Base-by-base conservation (phyloP, 225 moss, liverwort and hornwort species). In the Ulota crispa region DNA sequence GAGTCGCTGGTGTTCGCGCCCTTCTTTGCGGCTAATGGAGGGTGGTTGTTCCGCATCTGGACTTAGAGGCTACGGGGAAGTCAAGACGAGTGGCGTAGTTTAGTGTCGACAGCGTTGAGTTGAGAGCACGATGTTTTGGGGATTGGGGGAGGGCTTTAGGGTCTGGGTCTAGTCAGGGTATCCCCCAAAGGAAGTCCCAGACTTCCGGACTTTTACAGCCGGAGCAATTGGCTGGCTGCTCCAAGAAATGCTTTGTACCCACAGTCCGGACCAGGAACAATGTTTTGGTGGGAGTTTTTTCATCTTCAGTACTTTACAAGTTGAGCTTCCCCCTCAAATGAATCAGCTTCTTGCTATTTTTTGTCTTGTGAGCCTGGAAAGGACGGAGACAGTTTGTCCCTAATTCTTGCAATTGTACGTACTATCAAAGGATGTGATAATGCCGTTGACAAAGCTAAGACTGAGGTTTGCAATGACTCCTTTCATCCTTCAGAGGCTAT, bases 401-500 rank as follows among this genome's bases (percentile, higher is more conserved):
- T 93, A n/a, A 91, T 96, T 77, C 80, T 96, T 32, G 96, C 96
- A 60, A 92, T 94, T 70, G 87, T 93, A n/a, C 93, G 94, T 10
- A 87, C 86, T 56, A 91, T 96, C 59, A 96, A 94, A 77, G 92
- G 81, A 72, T 90, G 93, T 66, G 91, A 92, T 78, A 93, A 96
- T 83, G 82, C 89, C 27, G 84, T 94, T 7, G 96, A 94, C 37
- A 89, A 91, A 67, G 82, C 85, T 9, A 93, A 92, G 79, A 89
- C 91, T 59, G 88, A 96, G 92, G 96, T 96, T 79, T 54, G 83
- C 41, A 45, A 20, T 23, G 67, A 76, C 54, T 28, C 57, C 18
- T 74, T n/a, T 53, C 27, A 32, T 56, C 31, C 72, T 68, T 78
- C 61, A 73, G 65, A 66, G 59, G 47, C 34, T 55, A 19, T 61